Base-by-base conservation (phyloP, 768 basidiomycete species). In the Tylopilus subfusipes region DNA sequence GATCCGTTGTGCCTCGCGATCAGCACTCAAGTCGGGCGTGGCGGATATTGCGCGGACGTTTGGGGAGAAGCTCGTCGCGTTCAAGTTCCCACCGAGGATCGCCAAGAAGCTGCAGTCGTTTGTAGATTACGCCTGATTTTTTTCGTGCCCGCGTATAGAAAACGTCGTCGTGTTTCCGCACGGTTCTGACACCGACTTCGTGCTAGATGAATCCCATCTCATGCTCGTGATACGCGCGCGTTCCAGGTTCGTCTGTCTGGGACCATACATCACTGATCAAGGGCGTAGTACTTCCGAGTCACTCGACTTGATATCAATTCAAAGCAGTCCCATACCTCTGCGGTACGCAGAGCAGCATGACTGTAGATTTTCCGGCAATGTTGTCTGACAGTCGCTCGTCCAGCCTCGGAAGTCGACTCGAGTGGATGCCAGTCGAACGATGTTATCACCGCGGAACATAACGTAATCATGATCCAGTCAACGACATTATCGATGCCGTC, bases 71-170 rank as follows among this genome's bases (percentile, higher is more conserved):
- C 72, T 93, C 42, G 67, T 77, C 2, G 90, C 88, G 13, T 92
- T 90, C 77, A 88, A 80, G 68, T 89, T 91, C 62, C 83, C 90
- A 4, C 82, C 85, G n/a, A 72, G 76, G 54, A 82, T 74, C 13
- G 88, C 86, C 11, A 75, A 69, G 57, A 86, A 84, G 71, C 64
- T 93, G 52, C 88, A 90, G 69, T 77, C 73, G 0, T 90, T 87
- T 67, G 73, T 88, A 48, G 87, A 90, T 63, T 85, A 84, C 67
- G 76, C 76, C 2, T 49, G 42, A 52, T 57, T 30, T n/a, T n/a
- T n/a, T n/a, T 24, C 24, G 34, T 53, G 31, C 39, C n/a, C 25
- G 19, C n/a, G 7, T 25, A 12, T 3, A 39, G 38, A 18, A 31
- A 5, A 27, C 5, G 40, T 24, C 18, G n/a, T 31, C 18, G 13